phyloP scores from a whole-genome alignment of 352 stramenopile genomes.

The Hyaloperonospora brassicae region DNA sequence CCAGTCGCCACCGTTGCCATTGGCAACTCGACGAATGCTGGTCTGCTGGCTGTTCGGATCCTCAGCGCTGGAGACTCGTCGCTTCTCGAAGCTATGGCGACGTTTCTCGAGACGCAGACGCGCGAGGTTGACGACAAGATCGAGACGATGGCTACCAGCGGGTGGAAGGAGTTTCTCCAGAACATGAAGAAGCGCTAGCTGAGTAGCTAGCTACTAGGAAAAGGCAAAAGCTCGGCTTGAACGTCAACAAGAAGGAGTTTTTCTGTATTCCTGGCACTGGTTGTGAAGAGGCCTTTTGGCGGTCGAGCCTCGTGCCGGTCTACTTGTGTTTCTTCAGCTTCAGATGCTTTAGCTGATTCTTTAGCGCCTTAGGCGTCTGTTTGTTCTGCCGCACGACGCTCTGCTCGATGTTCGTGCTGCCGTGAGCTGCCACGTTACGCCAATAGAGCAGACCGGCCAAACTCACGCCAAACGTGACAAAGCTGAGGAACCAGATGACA shows the following conservation, averaged over 20 bases:
- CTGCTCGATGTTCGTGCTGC: constrained; percentile 16
- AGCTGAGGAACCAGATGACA: constrained; percentile 62
- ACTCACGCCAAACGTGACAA: constrained; percentile 56
- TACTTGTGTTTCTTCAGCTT: constrained; percentile 59
- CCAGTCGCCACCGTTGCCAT: constrained; percentile 98
- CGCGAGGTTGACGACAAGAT: constrained; percentile 91
- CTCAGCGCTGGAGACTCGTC: constrained; percentile 69
- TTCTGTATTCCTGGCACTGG: constrained; percentile 8
- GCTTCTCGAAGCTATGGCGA: constrained; percentile 85
- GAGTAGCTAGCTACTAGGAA: constrained; percentile 3
- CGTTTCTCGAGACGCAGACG: constrained; percentile 89
- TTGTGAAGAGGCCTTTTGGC: neutral
- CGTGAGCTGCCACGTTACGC: constrained; percentile 49
- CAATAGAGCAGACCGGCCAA: constrained; percentile 56
- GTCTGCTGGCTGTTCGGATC: constrained; percentile 95
- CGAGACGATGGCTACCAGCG: constrained; percentile 72
- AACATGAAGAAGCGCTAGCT: constrained; percentile 45
- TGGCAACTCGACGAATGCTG: constrained; percentile 96
- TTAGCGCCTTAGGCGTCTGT: constrained; percentile 56
- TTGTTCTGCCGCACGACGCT: constrained; percentile 35
- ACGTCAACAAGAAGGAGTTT: constrained; percentile 16
- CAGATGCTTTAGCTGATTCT: constrained; percentile 64
- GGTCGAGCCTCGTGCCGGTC: constrained; percentile 10
- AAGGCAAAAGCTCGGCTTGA: constrained; percentile 1
- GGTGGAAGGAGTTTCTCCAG: constrained; percentile 89